Percentiles rank a stretch among this genome's conserved stretches.
Evolutionary conservation across 2,329 filamentous ascomycete genomes (phyloP).

Genomic region (Alternaria alternata): DNA sequence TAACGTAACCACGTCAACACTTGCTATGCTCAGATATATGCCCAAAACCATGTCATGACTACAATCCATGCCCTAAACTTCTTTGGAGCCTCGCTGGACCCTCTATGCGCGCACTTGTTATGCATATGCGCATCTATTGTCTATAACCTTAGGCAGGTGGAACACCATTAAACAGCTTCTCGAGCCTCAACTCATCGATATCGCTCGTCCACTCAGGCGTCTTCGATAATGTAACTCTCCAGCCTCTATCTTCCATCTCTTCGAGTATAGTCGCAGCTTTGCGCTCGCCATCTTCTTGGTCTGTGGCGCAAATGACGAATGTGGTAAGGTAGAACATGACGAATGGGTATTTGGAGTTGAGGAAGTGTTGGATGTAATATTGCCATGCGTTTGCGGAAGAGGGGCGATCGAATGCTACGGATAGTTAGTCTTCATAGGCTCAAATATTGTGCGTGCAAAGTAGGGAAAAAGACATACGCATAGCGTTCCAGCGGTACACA

Average conservation of each 20-base stretch:
- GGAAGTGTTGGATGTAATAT: slow-evolving; percentile 39
- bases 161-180: too few relatives aligned
- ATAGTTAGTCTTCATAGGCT: slow-evolving; percentile 3
- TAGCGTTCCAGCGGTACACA: slow-evolving; percentile 42
- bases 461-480: slow-evolving; percentile 25
- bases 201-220: too few relatives aligned
- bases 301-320: slow-evolving; percentile 35
- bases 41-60: too few relatives aligned
- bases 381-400: slow-evolving; percentile 42
- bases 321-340: slow-evolving; percentile 40
- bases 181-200: too few relatives aligned
- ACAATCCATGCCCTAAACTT: too few relatives aligned
- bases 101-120: too few relatives aligned
- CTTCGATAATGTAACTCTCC: slow-evolving; percentile 17
- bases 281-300: slow-evolving; percentile 26
- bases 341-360: slow-evolving; percentile 41
- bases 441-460: too few relatives aligned
- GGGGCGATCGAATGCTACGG: slow-evolving; percentile 40
- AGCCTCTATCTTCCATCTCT: slow-evolving; percentile 36
- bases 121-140: too few relatives aligned
- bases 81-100: too few relatives aligned
- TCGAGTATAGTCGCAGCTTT: slow-evolving; percentile 23
- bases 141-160: too few relatives aligned
- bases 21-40: too few relatives aligned
- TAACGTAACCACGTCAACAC: too few relatives aligned